phyloP scores from a whole-genome alignment of 129 eudicot genomes.

The Apium graveolens region DNA sequence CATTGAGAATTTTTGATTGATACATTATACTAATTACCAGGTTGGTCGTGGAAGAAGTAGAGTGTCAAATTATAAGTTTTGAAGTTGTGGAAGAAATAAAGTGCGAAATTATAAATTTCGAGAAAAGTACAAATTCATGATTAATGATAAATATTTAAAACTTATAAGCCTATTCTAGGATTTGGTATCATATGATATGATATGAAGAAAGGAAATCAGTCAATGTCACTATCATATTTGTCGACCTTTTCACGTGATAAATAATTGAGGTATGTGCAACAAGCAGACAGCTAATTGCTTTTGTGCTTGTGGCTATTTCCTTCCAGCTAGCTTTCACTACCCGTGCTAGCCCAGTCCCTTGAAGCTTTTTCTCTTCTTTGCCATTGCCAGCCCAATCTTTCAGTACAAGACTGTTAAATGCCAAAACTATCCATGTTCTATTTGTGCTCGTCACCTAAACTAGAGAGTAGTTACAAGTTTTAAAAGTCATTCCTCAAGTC shows the following conservation, averaged over 20 bases:
- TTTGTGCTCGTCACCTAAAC: neutral
- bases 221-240: neutral
- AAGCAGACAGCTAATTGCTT: constrained; percentile 26
- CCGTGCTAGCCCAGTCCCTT: constrained; percentile 3
- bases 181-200: neutral
- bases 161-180: neutral
- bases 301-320: constrained; percentile 16
- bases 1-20: too few species aligned
- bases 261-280: constrained; percentile 10
- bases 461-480: constrained; percentile 13
- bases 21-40: too few species aligned
- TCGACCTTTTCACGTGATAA: constrained; percentile 29
- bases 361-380: constrained; percentile 13
- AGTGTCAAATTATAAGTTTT: too few species aligned
- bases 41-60: too few species aligned
- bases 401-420: neutral
- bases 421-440: constrained; percentile 17
- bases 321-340: constrained; percentile 37
- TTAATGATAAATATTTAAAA: too few species aligned
- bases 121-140: too few species aligned
- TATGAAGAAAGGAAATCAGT: neutral
- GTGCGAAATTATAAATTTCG: too few species aligned
- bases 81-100: too few species aligned
- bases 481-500: constrained; percentile 13
- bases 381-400: neutral